Evolutionary conservation across 306 rosid genomes (phyloP), one percentile per base, ranked within the genome.

Genomic region (Trichosanthes cucumerina): DNA sequence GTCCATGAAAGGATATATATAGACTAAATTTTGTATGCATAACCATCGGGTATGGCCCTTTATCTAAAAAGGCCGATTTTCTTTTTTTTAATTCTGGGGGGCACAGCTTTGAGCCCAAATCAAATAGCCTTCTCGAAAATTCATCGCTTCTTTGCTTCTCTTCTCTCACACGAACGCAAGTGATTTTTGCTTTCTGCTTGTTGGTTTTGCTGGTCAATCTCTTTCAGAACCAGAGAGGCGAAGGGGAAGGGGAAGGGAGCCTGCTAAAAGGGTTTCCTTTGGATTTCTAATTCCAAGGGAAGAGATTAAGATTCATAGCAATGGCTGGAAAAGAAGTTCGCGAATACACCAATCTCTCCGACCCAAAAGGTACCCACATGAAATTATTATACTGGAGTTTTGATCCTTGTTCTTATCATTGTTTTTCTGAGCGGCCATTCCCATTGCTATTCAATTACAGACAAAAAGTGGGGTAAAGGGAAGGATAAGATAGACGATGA

Each of bases 291-390:
- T 78, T 28, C 11, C 2, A 6, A 46, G 19, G 34, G 21, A 44
- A 39, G 31, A 2, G 8, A 44, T 23, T 16, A 0, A 43, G 50
- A 59, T 41, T 77, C 39, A 15, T 41, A 23, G 16, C 80, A 63
- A 95, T 95, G 98, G 92, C 98, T 3, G 98, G 98, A 34, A 95
- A 97, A 84, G 98, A 95, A 85, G 98, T 95, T 85, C 96, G 98
- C 36, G 98, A 95, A 79, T 95, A 95, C 89, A 95, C 98, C 83
- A 95, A 95, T 84, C 98, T 95, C 81, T 91, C 89, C 75, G 97
- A 95, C 88, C 98, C 98, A 6, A 95, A 95, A 88, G 98, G 98
- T 88, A 24, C 23, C 70, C 76, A 0, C 38, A 65, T 69, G 31
- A 16, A 1, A 31, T 78, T 26, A 8, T 31, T 36, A 50, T n/a